phyloP scores from a whole-genome alignment of 208 protist genomes.

The Trypanosoma boissoni region DNA sequence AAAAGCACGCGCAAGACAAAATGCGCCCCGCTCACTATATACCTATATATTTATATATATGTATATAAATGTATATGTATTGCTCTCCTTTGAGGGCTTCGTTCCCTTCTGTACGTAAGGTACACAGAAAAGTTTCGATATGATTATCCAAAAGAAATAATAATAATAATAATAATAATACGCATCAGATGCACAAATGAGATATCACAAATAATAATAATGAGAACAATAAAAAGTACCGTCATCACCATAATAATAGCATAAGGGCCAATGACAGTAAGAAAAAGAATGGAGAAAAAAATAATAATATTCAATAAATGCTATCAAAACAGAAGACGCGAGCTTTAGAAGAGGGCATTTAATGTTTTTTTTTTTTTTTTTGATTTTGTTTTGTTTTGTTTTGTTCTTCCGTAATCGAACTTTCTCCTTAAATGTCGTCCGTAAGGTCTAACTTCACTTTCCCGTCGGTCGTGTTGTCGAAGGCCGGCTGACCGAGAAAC shows the following conservation, averaged over 20 bases:
- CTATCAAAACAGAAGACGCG: no score
- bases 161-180: not conserved
- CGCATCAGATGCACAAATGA: not conserved
- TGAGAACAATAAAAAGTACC: not conserved
- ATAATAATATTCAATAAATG: not conserved
- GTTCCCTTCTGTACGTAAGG: no score
- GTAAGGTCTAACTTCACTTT: constrained; percentile 84
- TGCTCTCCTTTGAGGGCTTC: constrained; percentile 5
- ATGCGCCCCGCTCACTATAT: no score
- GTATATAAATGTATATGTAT: not conserved
- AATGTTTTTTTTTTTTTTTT: not conserved
- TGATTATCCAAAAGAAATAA: no score
- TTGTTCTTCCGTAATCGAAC: not conserved
- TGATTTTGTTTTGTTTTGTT: not conserved
- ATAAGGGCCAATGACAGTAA: not conserved
- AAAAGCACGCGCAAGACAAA: no score
- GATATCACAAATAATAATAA: not conserved
- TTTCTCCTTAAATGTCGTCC: constrained; percentile 57
- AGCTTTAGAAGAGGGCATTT: no score
- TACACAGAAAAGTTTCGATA: no score
- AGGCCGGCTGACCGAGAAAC: constrained; percentile 84
- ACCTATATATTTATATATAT: constrained; percentile 13
- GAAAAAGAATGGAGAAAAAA: constrained; percentile 7
- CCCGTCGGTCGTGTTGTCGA: constrained; percentile 73
- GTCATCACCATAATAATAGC: constrained; percentile 2